Evolutionary conservation across 805 yeast genomes (phyloP), one percentile per base, ranked within the genome.

Genomic region (Saccharomycopsis sp.): DNA sequence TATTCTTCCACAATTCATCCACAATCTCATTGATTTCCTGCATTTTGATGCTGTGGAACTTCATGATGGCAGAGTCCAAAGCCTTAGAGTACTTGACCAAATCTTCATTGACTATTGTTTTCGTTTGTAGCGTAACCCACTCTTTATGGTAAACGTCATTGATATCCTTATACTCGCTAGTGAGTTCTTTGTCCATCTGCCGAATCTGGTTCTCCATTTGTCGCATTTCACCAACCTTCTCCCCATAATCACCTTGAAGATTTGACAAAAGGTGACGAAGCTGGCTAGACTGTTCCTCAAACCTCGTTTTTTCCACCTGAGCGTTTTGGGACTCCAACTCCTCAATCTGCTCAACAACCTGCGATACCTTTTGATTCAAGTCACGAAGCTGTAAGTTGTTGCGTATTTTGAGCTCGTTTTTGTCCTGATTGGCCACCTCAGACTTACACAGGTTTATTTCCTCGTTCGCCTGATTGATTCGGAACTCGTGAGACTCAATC

Each of bases 61-160:
- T 84, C 96, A 94, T 91, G 52, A 94, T 92, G 0, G 98, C 97
- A 62, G 81, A 82, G 67, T 94, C 99, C 51, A 95, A 75, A 0
- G 97, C 97, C 65, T 83, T 89, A 9, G 89, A 80, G 67, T 91
- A 91, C 1, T 87, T 85, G 7, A 78, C 84, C 51, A 94, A 74
- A 71, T 94, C 99, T 56, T 87, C 89, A 3, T 87, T 84, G 16
- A 89, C 86, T 48, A 89, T 79, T 20, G 84, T 69, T 58, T 85
- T 85, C 0, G 96, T 85, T 65, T 89, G 92, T 46, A 90, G 73
- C 65, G 82, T 82, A 18, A 90, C 81, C 80, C 88, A 83, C 62
- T 89, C 94, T 57, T 78, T 76, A 50, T 82, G 82, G 67, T 86
- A 90, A 23, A 73, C 73, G 24, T 73, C 71, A 56, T 87, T 85